Evolutionary conservation across 768 basidiomycete species (phyloP).

Genomic region (Serendipita vermifera): DNA sequence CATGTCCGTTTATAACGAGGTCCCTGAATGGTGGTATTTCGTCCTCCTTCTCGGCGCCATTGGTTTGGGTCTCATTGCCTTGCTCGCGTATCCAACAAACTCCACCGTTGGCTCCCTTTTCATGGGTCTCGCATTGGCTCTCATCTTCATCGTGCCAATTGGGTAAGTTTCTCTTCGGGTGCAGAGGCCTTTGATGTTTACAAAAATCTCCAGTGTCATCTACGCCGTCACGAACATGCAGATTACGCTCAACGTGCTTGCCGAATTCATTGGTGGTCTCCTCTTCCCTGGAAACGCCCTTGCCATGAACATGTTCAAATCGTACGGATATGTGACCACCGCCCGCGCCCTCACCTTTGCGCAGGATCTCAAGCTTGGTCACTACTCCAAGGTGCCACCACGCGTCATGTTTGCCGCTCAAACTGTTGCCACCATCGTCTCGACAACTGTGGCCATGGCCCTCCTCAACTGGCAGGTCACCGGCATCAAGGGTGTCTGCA

Average conservation of each 20-base stretch:
- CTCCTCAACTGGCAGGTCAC: constrained; percentile 25
- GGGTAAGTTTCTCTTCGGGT: constrained; percentile 7
- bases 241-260: constrained; percentile 27
- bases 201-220: constrained; percentile 20
- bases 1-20: constrained; percentile 22
- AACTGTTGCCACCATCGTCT: constrained; percentile 26
- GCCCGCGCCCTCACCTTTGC: constrained; percentile 22
- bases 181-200: not conserved
- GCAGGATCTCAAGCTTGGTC: constrained; percentile 22
- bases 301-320: constrained; percentile 27
- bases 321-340: constrained; percentile 25
- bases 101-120: constrained; percentile 18
- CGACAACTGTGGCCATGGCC: constrained; percentile 21
- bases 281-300: constrained; percentile 26
- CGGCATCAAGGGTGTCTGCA: constrained; percentile 26
- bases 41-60: constrained; percentile 22
- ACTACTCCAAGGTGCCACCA: constrained; percentile 23
- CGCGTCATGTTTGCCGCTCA: constrained; percentile 26
- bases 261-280: constrained; percentile 29
- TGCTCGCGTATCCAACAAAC: constrained; percentile 23
- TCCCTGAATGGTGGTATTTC: constrained; percentile 52
- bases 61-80: constrained; percentile 22
- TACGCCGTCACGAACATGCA: constrained; percentile 27
- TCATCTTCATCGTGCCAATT: constrained; percentile 21
- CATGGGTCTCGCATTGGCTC: constrained; percentile 16